Percentiles rank a stretch among this genome's conserved stretches.
phyloP scores from a whole-genome alignment of 805 yeast genomes.

The Candida nitratophila region DNA sequence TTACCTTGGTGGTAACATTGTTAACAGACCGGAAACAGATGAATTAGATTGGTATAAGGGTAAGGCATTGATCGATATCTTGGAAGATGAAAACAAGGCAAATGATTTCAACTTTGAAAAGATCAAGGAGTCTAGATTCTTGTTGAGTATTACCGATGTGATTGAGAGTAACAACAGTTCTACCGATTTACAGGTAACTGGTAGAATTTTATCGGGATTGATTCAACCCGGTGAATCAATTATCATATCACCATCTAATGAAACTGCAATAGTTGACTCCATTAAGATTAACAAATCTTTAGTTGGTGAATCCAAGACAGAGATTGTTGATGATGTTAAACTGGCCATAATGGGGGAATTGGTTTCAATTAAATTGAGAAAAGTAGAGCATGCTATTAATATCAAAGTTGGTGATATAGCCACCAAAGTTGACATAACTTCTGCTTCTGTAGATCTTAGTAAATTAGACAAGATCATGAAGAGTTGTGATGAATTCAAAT shows the following conservation, averaged over 20 bases:
- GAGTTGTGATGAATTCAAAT: slow-evolving; percentile 41
- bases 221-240: slow-evolving; percentile 68
- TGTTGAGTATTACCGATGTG: slow-evolving; percentile 60
- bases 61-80: slow-evolving; percentile 42
- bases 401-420: slow-evolving; percentile 65
- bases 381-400: slow-evolving; percentile 30
- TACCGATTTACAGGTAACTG: slow-evolving; percentile 41
- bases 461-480: slow-evolving; percentile 38
- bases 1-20: slow-evolving; percentile 58
- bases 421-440: slow-evolving; percentile 18
- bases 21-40: slow-evolving; percentile 28
- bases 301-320: slow-evolving; percentile 15
- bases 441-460: no score
- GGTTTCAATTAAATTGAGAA: slow-evolving; percentile 36
- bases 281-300: slow-evolving; percentile 18
- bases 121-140: slow-evolving; percentile 33
- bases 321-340: slow-evolving; percentile 12
- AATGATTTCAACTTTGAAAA: slow-evolving; percentile 9
- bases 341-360: slow-evolving; percentile 50
- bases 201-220: slow-evolving; percentile 61
- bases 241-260: slow-evolving; percentile 45
- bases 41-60: slow-evolving; percentile 21
- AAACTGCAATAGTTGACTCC: slow-evolving; percentile 34
- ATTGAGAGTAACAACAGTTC: slow-evolving; percentile 42
- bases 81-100: slow-evolving; percentile 28